A percentile compares a stretch with the other conserved stretches of the same genome.
phyloP scores from a whole-genome alignment of 768 basidiomycete species.

The Cystoderma amianthinum region DNA sequence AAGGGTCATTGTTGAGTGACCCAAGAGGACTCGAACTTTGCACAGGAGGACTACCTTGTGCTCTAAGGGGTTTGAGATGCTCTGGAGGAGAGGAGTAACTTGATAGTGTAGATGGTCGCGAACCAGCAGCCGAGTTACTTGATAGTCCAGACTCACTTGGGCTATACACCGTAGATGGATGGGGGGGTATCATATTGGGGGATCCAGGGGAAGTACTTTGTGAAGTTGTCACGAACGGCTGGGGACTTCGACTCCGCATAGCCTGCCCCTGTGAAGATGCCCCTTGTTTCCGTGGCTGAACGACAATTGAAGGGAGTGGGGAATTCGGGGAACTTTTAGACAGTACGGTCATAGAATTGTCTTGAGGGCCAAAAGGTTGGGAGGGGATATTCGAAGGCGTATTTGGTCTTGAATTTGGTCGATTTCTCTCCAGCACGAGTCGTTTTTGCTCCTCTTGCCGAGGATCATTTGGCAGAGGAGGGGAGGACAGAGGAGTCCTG shows the following conservation, averaged over 20 bases:
- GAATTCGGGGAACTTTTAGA: neutral
- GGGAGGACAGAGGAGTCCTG: constrained; percentile 20
- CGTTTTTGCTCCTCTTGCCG: constrained; percentile 38
- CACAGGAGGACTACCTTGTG: too few relatives aligned
- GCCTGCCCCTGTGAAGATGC: too few relatives aligned
- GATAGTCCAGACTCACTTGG: neutral
- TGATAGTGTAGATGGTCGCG: too few relatives aligned
- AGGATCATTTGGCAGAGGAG: too few relatives aligned
- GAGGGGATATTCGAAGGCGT: neutral
- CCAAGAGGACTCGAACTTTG: neutral
- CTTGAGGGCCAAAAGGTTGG: neutral
- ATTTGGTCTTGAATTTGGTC: neutral
- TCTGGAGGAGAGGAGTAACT: too few relatives aligned
- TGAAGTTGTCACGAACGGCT: too few relatives aligned
- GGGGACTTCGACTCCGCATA: too few relatives aligned
- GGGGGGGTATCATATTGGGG: too few relatives aligned
- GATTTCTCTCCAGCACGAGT: constrained; percentile 57
- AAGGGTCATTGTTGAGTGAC: neutral
- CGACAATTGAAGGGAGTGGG: neutral
- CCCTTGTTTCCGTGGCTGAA: neutral
- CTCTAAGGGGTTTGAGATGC: too few relatives aligned
- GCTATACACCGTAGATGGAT: too few relatives aligned
- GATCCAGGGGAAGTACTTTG: neutral
- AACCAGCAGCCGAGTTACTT: neutral
- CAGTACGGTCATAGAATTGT: too few relatives aligned